Evolutionary conservation across 2,329 filamentous ascomycete genomes (phyloP).

Genomic region (Colletotrichum endophyticum): DNA sequence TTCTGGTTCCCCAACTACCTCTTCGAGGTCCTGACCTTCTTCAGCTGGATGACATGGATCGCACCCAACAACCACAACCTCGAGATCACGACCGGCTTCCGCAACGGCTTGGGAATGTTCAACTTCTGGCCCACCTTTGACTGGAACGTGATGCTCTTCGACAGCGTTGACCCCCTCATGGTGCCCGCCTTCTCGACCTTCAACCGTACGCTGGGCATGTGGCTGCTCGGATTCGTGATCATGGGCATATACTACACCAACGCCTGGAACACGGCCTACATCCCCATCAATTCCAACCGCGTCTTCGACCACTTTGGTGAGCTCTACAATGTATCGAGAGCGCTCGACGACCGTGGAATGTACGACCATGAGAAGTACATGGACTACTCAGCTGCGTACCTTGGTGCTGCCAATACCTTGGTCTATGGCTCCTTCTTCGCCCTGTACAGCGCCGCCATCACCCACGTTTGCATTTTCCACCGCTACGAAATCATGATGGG

Average conservation of each 20-base stretch:
- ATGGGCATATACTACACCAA: constrained; percentile 36
- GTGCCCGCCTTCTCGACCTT: constrained; percentile 41
- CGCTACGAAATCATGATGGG: constrained; percentile 32
- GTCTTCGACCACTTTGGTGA: constrained; percentile 43
- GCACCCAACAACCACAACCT: constrained; percentile 44
- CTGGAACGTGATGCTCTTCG: constrained; percentile 45
- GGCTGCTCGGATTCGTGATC: constrained; percentile 32
- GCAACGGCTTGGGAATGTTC: constrained; percentile 46
- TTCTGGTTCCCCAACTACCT: constrained; percentile 61
- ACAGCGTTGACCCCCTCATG: constrained; percentile 24
- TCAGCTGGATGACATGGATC: constrained; percentile 62
- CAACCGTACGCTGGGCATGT: constrained; percentile 35
- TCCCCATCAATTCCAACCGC: constrained; percentile 46
- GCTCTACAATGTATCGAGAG: constrained; percentile 40
- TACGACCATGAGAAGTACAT: constrained; percentile 42
- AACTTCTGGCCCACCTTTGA: constrained; percentile 47
- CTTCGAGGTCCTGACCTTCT: constrained; percentile 50
- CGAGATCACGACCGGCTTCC: constrained; percentile 38
- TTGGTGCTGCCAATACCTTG: constrained; percentile 28
- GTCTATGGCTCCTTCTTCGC: constrained; percentile 34
- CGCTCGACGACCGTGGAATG: constrained; percentile 36
- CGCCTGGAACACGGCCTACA: constrained; percentile 37
- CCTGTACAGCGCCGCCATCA: constrained; percentile 31
- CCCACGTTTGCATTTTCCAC: constrained; percentile 35
- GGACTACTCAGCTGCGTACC: constrained; percentile 26